Evolutionary conservation across 208 protist genomes (phyloP).

Genomic region (Crithidia sp.): DNA sequence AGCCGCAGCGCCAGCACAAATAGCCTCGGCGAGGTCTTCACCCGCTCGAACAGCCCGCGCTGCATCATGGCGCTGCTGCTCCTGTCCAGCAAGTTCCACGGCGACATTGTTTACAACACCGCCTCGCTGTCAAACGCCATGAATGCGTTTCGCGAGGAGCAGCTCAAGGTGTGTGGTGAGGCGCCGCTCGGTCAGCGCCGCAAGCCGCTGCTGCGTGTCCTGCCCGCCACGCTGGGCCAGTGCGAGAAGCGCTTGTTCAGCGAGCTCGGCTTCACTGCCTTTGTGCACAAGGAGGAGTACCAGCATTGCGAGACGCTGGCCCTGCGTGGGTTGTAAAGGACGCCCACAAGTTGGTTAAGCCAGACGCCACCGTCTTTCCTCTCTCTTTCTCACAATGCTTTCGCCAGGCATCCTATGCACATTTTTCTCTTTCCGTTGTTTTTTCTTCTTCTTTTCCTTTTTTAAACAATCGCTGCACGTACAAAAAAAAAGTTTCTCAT

Average conservation of each 20-base stretch:
- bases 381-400: background rate
- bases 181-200: background rate
- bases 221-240: constrained; percentile 30
- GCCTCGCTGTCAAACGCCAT: constrained; percentile 37
- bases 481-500: background rate
- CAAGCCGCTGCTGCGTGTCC: constrained; percentile 22
- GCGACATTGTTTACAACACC: constrained; percentile 48
- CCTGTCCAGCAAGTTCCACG: constrained; percentile 51
- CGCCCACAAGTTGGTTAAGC: background rate
- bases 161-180: background rate
- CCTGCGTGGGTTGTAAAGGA: constrained; percentile 1
- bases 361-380: too few species aligned
- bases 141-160: constrained; percentile 28
- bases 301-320: constrained; percentile 28
- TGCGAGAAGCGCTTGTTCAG: constrained; percentile 49
- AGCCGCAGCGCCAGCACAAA: constrained; percentile 21
- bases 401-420: background rate
- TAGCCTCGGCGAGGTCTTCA: constrained; percentile 31
- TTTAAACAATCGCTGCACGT: background rate
- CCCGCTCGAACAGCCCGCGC: constrained; percentile 33
- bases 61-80: constrained; percentile 42
- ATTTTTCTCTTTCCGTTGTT: constrained; percentile 2
- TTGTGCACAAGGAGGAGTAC: constrained; percentile 41
- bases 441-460: constrained; percentile 9
- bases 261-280: constrained; percentile 36